These are phyloP conservation scores for Astraeus odoratus DNA, from an alignment of 768 basidiomycete species.

Conservation along the genomic window DNA sequence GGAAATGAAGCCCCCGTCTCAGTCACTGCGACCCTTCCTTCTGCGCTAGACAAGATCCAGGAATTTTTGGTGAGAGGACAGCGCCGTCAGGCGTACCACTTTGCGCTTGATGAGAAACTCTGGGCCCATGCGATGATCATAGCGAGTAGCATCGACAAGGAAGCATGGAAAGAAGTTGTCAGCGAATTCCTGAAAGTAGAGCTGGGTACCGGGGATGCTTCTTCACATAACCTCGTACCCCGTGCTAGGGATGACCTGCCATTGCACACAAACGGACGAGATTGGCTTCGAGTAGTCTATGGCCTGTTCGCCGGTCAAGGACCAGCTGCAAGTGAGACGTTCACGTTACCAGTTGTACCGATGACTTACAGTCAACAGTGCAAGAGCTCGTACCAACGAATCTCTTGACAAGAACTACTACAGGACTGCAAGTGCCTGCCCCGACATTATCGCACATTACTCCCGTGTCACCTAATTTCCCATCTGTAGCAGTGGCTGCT, in stretches of 20 bases:
- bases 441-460: slow-evolving; percentile 34
- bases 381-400: slow-evolving; percentile 66
- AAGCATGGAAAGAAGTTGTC: slow-evolving; percentile 88
- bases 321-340: slow-evolving; percentile 55
- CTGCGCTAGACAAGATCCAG: slow-evolving; percentile 71
- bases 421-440: slow-evolving; percentile 33
- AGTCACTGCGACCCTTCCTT: slow-evolving; percentile 51
- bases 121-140: slow-evolving; percentile 98
- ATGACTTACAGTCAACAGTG: slow-evolving; percentile 36
- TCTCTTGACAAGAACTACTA: slow-evolving; percentile 35
- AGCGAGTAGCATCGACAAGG: slow-evolving; percentile 87
- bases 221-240: slow-evolving; percentile 9
- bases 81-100: slow-evolving; percentile 79
- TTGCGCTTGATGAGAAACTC: slow-evolving; percentile 79
- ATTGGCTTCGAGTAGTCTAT: slow-evolving; percentile 75
- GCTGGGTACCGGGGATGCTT: slow-evolving; percentile 40
- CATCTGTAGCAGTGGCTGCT: slow-evolving; percentile 33
- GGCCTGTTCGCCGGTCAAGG: slow-evolving; percentile 83
- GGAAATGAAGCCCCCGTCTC: slow-evolving; percentile 48
- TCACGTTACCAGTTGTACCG: neutral
- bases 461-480: slow-evolving; percentile 61
- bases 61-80: slow-evolving; percentile 77
- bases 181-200: slow-evolving; percentile 79
- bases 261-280: slow-evolving; percentile 44
- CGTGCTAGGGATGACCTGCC: slow-evolving; percentile 15